A percentile compares a stretch with the other conserved stretches of the same genome.
These are phyloP conservation scores for Saitoella complicata DNA, from an alignment of 805 yeast species.

Conservation along the genomic window DNA sequence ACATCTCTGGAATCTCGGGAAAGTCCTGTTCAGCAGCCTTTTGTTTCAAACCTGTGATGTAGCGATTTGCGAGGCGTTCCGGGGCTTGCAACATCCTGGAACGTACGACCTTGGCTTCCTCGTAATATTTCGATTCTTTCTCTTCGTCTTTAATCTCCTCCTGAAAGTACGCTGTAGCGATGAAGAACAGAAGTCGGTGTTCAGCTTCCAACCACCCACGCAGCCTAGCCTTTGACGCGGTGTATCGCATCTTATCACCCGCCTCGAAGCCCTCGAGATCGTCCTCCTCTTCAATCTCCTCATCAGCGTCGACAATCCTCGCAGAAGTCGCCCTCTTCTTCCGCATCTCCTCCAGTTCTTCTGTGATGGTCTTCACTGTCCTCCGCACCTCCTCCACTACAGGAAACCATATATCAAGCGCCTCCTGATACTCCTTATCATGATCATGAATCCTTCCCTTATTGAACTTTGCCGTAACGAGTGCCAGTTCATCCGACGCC, in stretches of 20 bases:
- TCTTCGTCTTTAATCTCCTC: constrained; percentile 24
- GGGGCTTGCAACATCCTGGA: constrained; percentile 13
- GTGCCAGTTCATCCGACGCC: constrained; percentile 31
- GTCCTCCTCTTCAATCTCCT: constrained; percentile 16
- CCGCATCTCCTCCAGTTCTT: constrained; percentile 10
- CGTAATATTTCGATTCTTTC: constrained; percentile 39
- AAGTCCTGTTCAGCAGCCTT: constrained; percentile 10
- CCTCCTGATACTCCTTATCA: constrained; percentile 32
- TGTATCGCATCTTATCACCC: background rate
- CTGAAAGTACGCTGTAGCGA: constrained; percentile 61
- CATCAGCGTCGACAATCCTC: constrained; percentile 3
- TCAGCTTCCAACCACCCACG: constrained; percentile 41
- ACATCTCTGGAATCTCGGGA: constrained; percentile 14
- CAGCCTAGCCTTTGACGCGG: constrained; percentile 19
- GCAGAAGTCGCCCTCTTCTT: constrained; percentile 5
- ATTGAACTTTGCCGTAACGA: constrained; percentile 32
- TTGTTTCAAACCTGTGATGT: constrained; percentile 5
- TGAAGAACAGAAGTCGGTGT: constrained; percentile 63
- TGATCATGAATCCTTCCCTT: constrained; percentile 58
- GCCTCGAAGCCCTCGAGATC: constrained; percentile 7
- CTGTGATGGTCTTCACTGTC: constrained; percentile 9
- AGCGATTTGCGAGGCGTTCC: constrained; percentile 8
- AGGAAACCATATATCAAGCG: constrained; percentile 31
- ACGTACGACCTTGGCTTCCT: constrained; percentile 47
- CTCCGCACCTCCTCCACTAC: constrained; percentile 21